Base-by-base conservation (phyloP, 1,284 basidiomycete species). In the Ganoderma multipileum region DNA sequence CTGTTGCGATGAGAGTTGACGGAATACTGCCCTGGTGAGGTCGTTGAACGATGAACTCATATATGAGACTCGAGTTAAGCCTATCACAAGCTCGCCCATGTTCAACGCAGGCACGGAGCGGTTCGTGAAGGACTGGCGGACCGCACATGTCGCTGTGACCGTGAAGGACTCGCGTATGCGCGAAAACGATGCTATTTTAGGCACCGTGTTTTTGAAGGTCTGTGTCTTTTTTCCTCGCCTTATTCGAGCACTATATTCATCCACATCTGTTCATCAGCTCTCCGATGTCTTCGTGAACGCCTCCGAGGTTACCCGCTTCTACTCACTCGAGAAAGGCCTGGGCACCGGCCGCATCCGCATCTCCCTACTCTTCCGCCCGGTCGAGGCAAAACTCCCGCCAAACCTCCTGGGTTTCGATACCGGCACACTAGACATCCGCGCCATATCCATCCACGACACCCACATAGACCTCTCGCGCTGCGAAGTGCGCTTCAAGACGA, bases 361-460 rank as follows among this genome's bases (percentile, higher is more conserved):
- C 67, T 85, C 85, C 0, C 78, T 88, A 30, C 80, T 86, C 6
- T 88, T 89, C 83, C 81, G 85, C 64, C 83, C 86, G 30, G 83
- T 92, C 68, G 82, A 88, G 72, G 83, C 87, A 16, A 82, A 86
- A 65, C 82, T 91, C 1, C 88, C 90, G 0, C 81, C 78, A 5
- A 85, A 85, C 71, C 80, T 90, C 68, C 83, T 85, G 38, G 90
- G 90, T 16, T 91, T 89, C 86, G 87, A 91, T 60, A 90, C 89
- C 18, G 89, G 88, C 23, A 89, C 88, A 1, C 82, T 91, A 52
- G 85, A 87, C 72, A 75, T 91, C 50, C 74, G 72, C 44, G 77
- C 81, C 59, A 66, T 81, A 9, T 67, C 72, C 8, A 74, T 75
- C 8, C 71, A 69, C 18, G 77, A 83, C 68, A 76, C 81, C 44